Base-by-base conservation (phyloP, 2,329 filamentous ascomycete genomes). In the Neonectria neomacrospora region DNA sequence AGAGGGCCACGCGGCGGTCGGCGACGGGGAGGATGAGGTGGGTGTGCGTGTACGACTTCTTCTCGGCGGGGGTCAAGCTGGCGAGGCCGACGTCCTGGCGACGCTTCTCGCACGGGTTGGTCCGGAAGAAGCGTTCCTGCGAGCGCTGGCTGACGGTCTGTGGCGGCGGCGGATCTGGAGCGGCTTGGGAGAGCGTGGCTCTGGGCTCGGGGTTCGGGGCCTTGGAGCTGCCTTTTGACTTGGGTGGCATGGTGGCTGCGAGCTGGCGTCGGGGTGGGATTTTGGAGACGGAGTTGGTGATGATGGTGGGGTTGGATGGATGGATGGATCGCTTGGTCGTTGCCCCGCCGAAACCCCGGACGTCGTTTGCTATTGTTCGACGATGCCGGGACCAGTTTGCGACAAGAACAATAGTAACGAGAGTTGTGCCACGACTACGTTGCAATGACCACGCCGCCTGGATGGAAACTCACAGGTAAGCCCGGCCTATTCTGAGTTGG, bases 71-170 rank as follows among this genome's bases (percentile, higher is more conserved):
- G 10, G 80, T 81, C 39, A 87, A 79, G 48, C 76, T 79, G 39
- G 80, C 72, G 65, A 84, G 74, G 50, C 82, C 83, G 58, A 77
- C 76, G 65, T 82, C 75, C 64, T 83, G 80, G 67, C 81, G 76
- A 32, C 78, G 75, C 61, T 80, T 76, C 61, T 83, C 79, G 77
- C 82, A 74, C 9, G 85, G 85, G 67, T 85, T 85, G 56, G 83
- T 83, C 61, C 80, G 77, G 77, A 82, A 80, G 78, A 81, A 84
- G 61, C 80, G 81, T 62, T 82, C 77, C 61, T 78, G 75, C 66
- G 81, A 81, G 54, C 80, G 82, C 64, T 86, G 81, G 75, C 78
- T 77, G 69, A 86, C 73, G 16, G 85, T 88, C 66, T 78, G 76
- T 10, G 80, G 78, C 5, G 76, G 64, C 32, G 75, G 73, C 32